phyloP scores from a whole-genome alignment of 306 rosid genomes.

The Cicer bijugum region DNA sequence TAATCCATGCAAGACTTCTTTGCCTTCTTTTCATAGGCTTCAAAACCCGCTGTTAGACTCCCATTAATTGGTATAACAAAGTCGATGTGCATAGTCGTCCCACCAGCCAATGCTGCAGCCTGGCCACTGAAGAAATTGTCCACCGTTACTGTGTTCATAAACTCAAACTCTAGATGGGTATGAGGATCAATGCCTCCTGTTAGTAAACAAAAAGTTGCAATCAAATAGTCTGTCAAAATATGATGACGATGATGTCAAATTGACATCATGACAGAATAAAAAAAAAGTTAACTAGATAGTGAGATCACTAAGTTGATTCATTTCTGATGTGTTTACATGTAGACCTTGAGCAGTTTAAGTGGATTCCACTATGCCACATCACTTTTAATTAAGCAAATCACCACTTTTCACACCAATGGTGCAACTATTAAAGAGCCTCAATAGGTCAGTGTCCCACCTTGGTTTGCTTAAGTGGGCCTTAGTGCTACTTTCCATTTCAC shows the following conservation, averaged over 20 bases:
- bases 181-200: slow-evolving; percentile 99
- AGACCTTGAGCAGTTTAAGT: slow-evolving; percentile 4
- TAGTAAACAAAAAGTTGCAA: slow-evolving; percentile 43
- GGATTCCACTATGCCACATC: background rate
- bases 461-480: no score
- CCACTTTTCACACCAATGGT: background rate
- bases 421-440: background rate
- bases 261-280: slow-evolving; percentile 3
- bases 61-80: slow-evolving; percentile 79
- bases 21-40: slow-evolving; percentile 80
- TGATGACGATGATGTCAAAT: background rate
- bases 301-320: slow-evolving; percentile 9
- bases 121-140: slow-evolving; percentile 96
- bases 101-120: slow-evolving; percentile 98
- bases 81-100: slow-evolving; percentile 97
- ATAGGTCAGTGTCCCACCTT: no score
- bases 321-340: background rate
- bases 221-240: slow-evolving; percentile 18
- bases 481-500: no score
- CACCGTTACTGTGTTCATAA: slow-evolving; percentile 63
- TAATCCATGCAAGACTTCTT: slow-evolving; percentile 87
- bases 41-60: slow-evolving; percentile 74
- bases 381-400: background rate
- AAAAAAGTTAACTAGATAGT: background rate
- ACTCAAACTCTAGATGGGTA: slow-evolving; percentile 76